Conservation (phyloP, 345 rosid species). For the Lagerstroemia speciosa region DNA sequence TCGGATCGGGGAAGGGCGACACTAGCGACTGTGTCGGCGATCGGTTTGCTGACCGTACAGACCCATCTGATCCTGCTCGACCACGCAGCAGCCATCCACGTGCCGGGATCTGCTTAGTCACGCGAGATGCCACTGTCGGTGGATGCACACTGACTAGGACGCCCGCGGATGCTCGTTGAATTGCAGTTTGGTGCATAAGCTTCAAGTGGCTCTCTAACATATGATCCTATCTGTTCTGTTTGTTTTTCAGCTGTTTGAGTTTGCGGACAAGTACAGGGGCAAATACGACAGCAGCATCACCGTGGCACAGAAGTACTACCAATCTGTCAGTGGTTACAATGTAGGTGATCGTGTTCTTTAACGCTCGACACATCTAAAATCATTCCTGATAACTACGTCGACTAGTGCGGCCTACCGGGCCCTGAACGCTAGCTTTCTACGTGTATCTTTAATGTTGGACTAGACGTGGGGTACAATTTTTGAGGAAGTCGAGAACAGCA, state of each 20-base stretch:
- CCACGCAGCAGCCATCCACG: not conserved
- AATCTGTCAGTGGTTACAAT: conserved; percentile 84
- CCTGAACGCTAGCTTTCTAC: no score
- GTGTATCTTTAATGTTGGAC: no score
- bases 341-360: conserved; percentile 24
- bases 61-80: no score
- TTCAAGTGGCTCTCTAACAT: not conserved
- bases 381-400: not conserved
- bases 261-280: conserved; percentile 95
- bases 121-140: conserved; percentile 20
- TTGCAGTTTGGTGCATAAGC: not conserved
- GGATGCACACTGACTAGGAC: not conserved
- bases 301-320: conserved; percentile 74
- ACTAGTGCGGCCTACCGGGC: no score
- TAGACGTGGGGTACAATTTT: no score
- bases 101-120: not conserved
- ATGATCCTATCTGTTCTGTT: not conserved
- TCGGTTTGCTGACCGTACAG: conserved; percentile 24
- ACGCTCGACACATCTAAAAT: no score
- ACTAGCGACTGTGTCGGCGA: conserved; percentile 30
- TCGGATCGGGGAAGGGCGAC: conserved; percentile 24
- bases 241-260: conserved; percentile 61
- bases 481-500: no score
- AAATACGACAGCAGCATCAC: conserved; percentile 90
- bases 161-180: not conserved